Base-by-base conservation (phyloP, 495 filamentous ascomycete genomes). In the Neurospora sp. region DNA sequence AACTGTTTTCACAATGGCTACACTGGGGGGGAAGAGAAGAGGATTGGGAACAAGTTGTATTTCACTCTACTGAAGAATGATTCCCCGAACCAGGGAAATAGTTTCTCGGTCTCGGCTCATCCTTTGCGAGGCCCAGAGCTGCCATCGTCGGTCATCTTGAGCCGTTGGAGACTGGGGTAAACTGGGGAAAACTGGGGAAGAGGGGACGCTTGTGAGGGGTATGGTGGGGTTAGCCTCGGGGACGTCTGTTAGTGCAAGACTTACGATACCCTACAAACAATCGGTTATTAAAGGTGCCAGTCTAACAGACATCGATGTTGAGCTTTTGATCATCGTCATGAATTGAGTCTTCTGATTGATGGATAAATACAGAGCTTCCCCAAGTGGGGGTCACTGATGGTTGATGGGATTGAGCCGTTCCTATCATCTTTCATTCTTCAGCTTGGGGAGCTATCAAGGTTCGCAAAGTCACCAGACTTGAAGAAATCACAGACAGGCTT, bases 271-370 rank as follows among this genome's bases (percentile, higher is more conserved):
- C 35, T 31, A 37, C 2, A 37, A 6, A 37, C 35, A 3, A 37
- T n/a, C 35, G 5, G 3, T 31, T 2, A 31, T 31, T 31, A 2
- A 1, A 31, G 5, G 40, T 46, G n/a, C 18, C 10, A 3, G 10
- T 1, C 16, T 39, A 39, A 71, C 39, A 20, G 18, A 10, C 7
- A 7, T 10, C 3, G 40, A 60, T 0, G 20, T 0, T 1, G 1
- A 40, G 11, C 62, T 18, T 35, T 37, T 41, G 54, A 40, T 70
- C 35, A 31, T 20, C 10, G 37, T 16, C 40, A 62, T 8, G 6
- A 60, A 70, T 23, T 39, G 16, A 23, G 72, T 20, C 69, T 44
- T 76, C 27, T 81, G 81, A 83, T 82, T 83, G 81, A 79, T 78
- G 81, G 81, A 80, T 77, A 82, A 83, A 78, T 79, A 16, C 27